Evolutionary conservation across 257 asterid genomes (phyloP).

Genomic region (Haberlea rhodopensis): DNA sequence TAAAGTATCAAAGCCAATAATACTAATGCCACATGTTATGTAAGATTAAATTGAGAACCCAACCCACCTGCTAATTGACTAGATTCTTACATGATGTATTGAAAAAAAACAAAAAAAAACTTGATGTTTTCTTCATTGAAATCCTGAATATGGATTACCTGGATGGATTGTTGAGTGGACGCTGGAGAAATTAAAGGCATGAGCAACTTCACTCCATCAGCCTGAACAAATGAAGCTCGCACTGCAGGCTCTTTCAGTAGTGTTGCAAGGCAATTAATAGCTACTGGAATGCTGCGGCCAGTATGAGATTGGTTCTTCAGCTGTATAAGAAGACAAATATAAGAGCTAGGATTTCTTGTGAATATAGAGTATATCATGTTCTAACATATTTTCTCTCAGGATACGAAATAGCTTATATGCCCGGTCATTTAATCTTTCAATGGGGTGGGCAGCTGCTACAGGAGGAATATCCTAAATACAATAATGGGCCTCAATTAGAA

Average conservation of each 20-base stretch:
- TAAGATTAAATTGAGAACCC: conserved; percentile 22
- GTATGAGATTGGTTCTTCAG: conserved; percentile 85
- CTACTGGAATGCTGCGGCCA: conserved; percentile 67
- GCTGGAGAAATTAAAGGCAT: conserved; percentile 83
- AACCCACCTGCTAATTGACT: not conserved
- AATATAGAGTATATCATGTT: not conserved
- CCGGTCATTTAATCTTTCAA: conserved; percentile 8
- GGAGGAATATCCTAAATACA: not conserved
- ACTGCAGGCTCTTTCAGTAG: conserved; percentile 76
- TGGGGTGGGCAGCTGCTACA: too few relatives aligned
- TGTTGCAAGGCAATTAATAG: conserved; percentile 76
- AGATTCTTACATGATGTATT: conserved; percentile 5
- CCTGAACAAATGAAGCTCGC: conserved; percentile 81
- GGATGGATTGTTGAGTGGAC: conserved; percentile 89
- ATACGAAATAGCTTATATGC: conserved; percentile 9
- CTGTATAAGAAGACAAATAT: conserved; percentile 38
- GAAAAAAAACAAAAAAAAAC: not conserved
- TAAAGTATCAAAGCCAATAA: not conserved
- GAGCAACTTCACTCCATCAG: conserved; percentile 82
- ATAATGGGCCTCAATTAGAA: too few relatives aligned
- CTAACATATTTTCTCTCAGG: conserved; percentile 12
- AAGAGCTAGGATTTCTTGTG: conserved; percentile 16
- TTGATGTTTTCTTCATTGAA: not conserved
- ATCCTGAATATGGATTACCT: conserved; percentile 42
- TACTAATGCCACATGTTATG: conserved; percentile 11